Evolutionary conservation across 2,329 filamentous ascomycete genomes (phyloP).

Genomic region (Blastomyces parvus): DNA sequence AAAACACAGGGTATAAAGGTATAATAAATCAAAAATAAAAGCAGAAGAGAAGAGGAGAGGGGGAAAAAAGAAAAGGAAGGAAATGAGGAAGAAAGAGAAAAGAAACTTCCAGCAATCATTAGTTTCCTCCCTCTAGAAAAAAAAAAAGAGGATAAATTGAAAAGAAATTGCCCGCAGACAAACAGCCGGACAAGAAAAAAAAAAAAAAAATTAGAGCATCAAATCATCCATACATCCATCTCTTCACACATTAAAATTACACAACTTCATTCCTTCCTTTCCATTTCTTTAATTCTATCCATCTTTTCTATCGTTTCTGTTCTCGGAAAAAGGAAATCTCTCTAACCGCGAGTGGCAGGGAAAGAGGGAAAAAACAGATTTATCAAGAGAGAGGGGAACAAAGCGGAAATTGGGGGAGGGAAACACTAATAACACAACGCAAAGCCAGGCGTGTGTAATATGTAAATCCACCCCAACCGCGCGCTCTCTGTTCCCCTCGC

Average conservation of each 20-base stretch:
- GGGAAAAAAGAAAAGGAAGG: no score
- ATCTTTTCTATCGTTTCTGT: neutral
- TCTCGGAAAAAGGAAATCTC: no score
- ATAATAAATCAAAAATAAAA: neutral
- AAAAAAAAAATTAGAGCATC: no score
- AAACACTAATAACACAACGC: neutral
- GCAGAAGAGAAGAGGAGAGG: neutral
- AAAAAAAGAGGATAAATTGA: neutral
- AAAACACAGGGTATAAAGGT: neutral
- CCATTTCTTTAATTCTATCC: neutral
- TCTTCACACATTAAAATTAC: conserved; percentile 27
- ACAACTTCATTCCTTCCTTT: conserved; percentile 16
- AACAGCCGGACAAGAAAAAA: neutral
- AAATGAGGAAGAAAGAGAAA: no score
- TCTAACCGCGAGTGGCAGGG: no score
- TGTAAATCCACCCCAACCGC: no score
- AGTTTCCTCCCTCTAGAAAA: neutral
- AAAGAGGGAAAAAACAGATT: no score
- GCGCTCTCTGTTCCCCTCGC: neutral
- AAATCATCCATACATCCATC: conserved; percentile 2
- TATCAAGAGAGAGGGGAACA: no score
- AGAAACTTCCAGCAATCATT: no score
- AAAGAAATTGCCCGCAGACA: neutral
- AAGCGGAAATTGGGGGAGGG: no score
- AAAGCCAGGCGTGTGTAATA: conserved; percentile 1